These are phyloP conservation scores for Sanchytrium tribonematis DNA, from an alignment of 371 early-diverging fungal genomes.

Conservation along the genomic window DNA sequence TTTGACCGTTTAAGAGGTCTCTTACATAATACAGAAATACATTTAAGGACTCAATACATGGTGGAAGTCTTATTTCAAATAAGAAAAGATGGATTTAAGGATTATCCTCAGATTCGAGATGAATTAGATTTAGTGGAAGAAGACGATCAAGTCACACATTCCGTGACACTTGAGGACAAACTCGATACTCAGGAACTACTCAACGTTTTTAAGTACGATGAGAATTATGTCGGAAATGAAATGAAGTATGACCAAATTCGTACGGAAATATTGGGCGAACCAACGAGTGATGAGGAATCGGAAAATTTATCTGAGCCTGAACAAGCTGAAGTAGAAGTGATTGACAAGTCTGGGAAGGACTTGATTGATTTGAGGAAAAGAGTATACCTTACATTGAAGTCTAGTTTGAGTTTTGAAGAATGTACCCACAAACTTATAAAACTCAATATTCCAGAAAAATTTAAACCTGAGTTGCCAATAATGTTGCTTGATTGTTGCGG, in stretches of 20 bases:
- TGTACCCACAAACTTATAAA: constrained; percentile 76
- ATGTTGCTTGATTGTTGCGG: constrained; percentile 91
- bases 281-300: neutral
- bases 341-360: constrained; percentile 67
- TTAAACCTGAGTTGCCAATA: constrained; percentile 65
- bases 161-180: constrained; percentile 54
- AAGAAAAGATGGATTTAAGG: constrained; percentile 60
- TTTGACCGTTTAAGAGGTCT: constrained; percentile 75
- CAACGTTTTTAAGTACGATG: constrained; percentile 59
- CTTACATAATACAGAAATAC: constrained; percentile 53
- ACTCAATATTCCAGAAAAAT: constrained; percentile 44
- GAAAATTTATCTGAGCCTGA: neutral
- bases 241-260: constrained; percentile 45
- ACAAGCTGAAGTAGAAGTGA: constrained; percentile 34
- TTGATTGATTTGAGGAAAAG: constrained; percentile 57
- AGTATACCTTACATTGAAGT: constrained; percentile 86
- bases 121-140: constrained; percentile 85
- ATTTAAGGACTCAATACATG: constrained; percentile 85
- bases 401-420: constrained; percentile 79
- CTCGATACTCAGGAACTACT: constrained; percentile 43
- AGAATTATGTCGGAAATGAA: constrained; percentile 51
- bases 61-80: constrained; percentile 86
- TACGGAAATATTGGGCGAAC: constrained; percentile 29
- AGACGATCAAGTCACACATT: constrained; percentile 79
- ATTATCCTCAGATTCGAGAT: constrained; percentile 28